Conservation (phyloP, 2,329 filamentous ascomycete genomes). For the Trichoderma simmonsii region DNA sequence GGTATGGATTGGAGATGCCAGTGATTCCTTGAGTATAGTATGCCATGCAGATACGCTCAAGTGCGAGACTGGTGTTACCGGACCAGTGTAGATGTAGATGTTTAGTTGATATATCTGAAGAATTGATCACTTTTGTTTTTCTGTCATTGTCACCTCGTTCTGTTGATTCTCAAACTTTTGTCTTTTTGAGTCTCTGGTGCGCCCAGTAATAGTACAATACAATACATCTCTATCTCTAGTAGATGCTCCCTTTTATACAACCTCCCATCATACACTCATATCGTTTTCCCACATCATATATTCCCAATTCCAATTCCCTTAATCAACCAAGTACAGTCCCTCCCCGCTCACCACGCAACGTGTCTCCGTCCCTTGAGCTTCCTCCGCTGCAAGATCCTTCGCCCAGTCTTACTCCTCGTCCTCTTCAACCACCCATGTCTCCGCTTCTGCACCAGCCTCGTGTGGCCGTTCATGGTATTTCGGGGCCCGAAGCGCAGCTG, state of each 20-base stretch:
- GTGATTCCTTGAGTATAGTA: conserved; percentile 33
- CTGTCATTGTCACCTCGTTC: background rate
- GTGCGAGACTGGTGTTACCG: conserved; percentile 28
- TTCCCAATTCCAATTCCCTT: background rate
- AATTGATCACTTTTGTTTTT: background rate
- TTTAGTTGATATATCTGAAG: background rate
- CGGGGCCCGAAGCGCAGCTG: conserved; percentile 59
- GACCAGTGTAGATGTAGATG: conserved; percentile 18
- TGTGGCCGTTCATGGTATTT: conserved; percentile 54
- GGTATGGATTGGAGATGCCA: conserved; percentile 40
- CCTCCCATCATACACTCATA: background rate
- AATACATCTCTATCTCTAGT: background rate
- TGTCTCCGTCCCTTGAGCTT: conserved; percentile 50
- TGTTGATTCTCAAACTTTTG: background rate
- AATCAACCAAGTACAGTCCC: background rate
- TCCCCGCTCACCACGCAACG: conserved; percentile 31
- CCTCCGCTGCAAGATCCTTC: conserved; percentile 52
- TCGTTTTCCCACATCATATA: background rate
- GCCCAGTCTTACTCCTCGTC: conserved; percentile 48
- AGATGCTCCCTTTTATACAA: background rate
- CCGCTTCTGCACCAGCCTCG: conserved; percentile 57
- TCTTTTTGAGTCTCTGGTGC: background rate
- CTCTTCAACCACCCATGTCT: conserved; percentile 56
- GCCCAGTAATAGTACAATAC: conserved; percentile 15
- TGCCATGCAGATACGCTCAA: conserved; percentile 31